Percentiles rank a stretch among this genome's conserved stretches.
phyloP scores from a whole-genome alignment of 345 rosid genomes.

The Cardiospermum halicacabum region DNA sequence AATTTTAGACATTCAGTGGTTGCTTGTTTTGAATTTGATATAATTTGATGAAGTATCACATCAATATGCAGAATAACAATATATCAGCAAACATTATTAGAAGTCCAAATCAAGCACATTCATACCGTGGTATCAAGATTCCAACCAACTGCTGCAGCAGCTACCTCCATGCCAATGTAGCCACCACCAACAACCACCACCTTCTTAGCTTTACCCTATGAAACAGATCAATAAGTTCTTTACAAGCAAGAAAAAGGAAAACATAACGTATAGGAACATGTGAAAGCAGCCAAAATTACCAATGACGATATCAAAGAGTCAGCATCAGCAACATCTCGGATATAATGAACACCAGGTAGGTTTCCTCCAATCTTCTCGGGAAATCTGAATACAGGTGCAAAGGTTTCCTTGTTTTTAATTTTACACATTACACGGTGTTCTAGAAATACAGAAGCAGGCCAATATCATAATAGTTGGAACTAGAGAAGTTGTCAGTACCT shows the following conservation, averaged over 20 bases:
- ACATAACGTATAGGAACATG: background rate
- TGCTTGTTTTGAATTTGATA: background rate
- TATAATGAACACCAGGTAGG: slow-evolving; percentile 88
- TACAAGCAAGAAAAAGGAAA: slow-evolving; percentile 7
- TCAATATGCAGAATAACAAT: background rate
- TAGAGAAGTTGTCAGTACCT: slow-evolving; percentile 41
- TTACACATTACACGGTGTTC: background rate
- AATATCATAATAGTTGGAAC: background rate
- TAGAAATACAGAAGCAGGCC: background rate
- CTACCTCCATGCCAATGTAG: slow-evolving; percentile 99
- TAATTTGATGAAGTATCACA: background rate
- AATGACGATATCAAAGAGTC: slow-evolving; percentile 72
- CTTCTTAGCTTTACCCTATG: slow-evolving; percentile 74
- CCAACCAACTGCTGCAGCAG: slow-evolving; percentile 95
- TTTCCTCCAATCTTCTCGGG: slow-evolving; percentile 92
- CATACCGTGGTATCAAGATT: slow-evolving; percentile 83
- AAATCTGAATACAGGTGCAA: slow-evolving; percentile 40
- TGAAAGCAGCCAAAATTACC: slow-evolving; percentile 40
- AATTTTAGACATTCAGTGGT: background rate
- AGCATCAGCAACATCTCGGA: slow-evolving; percentile 91
- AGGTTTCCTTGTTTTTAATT: slow-evolving; percentile 14
- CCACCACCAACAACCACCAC: slow-evolving; percentile 93
- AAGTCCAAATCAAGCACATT: background rate
- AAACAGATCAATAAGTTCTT: slow-evolving; percentile 4
- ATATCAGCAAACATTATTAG: background rate